Evolutionary conservation across 108 stramenopile species (phyloP).

Genomic region (Cyclotella distinguenda): DNA sequence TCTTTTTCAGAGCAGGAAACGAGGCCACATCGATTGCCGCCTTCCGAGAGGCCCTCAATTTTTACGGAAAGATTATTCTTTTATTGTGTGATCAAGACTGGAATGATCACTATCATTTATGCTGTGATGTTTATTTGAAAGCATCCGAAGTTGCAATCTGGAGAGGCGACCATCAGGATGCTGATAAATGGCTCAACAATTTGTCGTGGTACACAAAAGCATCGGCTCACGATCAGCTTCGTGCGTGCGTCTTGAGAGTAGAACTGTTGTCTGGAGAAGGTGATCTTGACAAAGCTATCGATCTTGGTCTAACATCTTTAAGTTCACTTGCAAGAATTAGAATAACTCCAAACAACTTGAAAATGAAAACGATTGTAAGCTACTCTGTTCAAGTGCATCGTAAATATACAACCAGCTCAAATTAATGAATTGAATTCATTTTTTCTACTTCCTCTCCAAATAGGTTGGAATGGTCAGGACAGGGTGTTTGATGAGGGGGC

Average conservation of each 20-base stretch:
- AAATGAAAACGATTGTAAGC: conserved; percentile 1
- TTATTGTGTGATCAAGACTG: conserved; percentile 1
- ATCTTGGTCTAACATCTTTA: background rate
- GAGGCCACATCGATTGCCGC: background rate
- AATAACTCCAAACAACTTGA: background rate
- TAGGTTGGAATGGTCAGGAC: background rate
- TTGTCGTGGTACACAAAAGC: background rate
- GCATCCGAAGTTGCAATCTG: background rate
- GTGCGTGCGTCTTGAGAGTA: background rate
- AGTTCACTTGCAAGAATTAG: background rate
- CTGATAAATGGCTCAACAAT: background rate
- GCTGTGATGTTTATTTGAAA: background rate
- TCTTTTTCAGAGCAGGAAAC: conserved; percentile 3
- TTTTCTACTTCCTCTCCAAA: too few relatives aligned
- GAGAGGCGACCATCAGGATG: background rate
- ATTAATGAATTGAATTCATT: too few relatives aligned
- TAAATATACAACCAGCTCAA: too few relatives aligned
- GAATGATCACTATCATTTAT: background rate
- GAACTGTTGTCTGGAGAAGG: background rate
- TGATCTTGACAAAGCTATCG: conserved; percentile 1
- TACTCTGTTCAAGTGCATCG: background rate
- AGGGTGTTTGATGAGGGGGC: background rate
- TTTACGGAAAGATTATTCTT: conserved; percentile 2
- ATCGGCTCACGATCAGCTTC: background rate
- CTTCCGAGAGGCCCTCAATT: conserved; percentile 3